Evolutionary conservation across 2,329 filamentous ascomycete species (phyloP).

Genomic region (Ophiostoma tasmaniense): DNA sequence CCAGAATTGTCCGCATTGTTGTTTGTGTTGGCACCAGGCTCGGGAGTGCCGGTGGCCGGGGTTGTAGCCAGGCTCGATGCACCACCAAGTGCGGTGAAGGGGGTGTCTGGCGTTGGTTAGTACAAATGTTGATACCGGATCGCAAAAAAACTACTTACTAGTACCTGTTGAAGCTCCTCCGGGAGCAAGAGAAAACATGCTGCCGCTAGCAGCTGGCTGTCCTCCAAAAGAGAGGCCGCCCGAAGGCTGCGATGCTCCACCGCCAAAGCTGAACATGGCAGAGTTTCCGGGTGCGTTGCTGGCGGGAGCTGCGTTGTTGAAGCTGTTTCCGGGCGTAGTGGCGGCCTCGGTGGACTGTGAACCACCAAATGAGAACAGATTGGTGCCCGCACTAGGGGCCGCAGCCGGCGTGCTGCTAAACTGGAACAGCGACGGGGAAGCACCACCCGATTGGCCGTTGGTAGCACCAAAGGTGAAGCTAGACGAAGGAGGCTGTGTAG

Average conservation of each 20-base stretch:
- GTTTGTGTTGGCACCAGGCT: constrained; percentile 40
- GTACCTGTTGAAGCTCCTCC: constrained; percentile 34
- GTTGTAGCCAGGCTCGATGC: constrained; percentile 54
- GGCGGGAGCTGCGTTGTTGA: constrained; percentile 18
- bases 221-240: constrained; percentile 24
- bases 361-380: constrained; percentile 33
- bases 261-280: constrained; percentile 29
- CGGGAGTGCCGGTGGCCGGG: constrained; percentile 50
- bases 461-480: constrained; percentile 34
- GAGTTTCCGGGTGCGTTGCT: constrained; percentile 22
- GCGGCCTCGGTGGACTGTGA: constrained; percentile 20
- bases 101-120: constrained; percentile 38
- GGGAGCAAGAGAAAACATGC: constrained; percentile 28
- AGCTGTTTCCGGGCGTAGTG: constrained; percentile 20
- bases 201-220: constrained; percentile 23
- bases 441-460: constrained; percentile 18
- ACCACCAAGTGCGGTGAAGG: constrained; percentile 45
- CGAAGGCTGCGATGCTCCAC: constrained; percentile 24
- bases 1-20: constrained; percentile 34
- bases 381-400: constrained; percentile 8
- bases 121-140: background rate
- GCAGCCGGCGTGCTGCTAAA: constrained; percentile 19
- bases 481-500: constrained; percentile 19
- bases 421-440: constrained; percentile 20
- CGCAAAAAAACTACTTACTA: constrained; percentile 29